Evolutionary conservation across 306 rosid species (phyloP), one percentile per base, ranked within the genome.

Genomic region (Rubus parviflorus): DNA sequence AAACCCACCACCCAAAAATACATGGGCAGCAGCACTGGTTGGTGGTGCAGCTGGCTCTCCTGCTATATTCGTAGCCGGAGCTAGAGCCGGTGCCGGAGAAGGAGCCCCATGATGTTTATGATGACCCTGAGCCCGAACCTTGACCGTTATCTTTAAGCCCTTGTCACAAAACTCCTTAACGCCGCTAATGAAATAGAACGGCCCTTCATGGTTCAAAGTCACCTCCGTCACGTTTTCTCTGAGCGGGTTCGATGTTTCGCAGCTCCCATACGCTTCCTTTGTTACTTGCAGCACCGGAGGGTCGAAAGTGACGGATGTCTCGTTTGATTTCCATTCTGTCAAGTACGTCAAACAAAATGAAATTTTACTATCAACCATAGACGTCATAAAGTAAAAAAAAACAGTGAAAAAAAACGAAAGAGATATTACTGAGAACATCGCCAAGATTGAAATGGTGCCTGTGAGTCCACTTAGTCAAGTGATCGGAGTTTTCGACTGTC

Each of bases 101-200:
- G n/a, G 42, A 7, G 48, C 70, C 6, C 70, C 23, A 13, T 2
- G 67, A 19, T 22, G 35, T 3, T 17, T 7, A 4, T 1, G 68
- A 40, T 4, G 19, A 9, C 35, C 35, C 35, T 40, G 8, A 8
- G 53, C 15, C 22, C 3, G 9, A 58, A 25, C 77, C 41, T 43
- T 47, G 12, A 85, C 80, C 67, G 84, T 76, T 87, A 92, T 84
- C 80, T 80, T 88, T 82, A 89, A 89, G 8, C 97, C 95, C 69
- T 68, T 88, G 8, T 86, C 80, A 38, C 97, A 89, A 53, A 85
- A 91, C 12, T 92, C 94, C 47, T 83, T 72, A 0, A 85, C 89
- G 10, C 91, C 94, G 12, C 97, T 89, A 4, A 89, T 84, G 87
- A 92, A 92, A 85, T 81, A 92, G 88, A 86, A 92, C 6, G 84